Conservation (phyloP, 2,329 filamentous ascomycete species). For the Colletotrichum sp. region DNA sequence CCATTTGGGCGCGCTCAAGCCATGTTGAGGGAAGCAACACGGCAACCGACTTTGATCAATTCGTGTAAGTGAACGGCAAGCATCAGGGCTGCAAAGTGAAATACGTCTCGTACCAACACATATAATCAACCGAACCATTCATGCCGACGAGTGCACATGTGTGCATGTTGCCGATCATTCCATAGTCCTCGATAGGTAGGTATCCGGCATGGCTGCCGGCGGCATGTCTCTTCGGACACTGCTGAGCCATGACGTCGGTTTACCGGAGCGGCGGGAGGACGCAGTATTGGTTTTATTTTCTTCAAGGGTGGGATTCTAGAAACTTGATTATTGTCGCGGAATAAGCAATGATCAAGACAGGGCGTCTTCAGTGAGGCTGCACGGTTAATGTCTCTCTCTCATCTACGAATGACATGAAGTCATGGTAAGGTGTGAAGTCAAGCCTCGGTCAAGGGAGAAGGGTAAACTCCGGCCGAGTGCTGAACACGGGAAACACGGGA, state of each 20-base stretch:
- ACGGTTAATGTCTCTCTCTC: neutral
- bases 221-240: slow-evolving; percentile 32
- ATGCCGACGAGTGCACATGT: slow-evolving; percentile 79
- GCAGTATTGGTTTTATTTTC: neutral
- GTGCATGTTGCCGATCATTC: slow-evolving; percentile 81
- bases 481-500: neutral
- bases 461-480: slow-evolving; percentile 5
- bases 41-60: neutral
- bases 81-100: neutral
- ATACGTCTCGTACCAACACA: slow-evolving; percentile 67
- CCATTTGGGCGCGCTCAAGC: neutral
- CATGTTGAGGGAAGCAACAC: neutral
- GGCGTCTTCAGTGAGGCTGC: neutral
- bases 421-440: neutral
- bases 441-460: neutral
- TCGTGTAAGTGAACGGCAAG: neutral
- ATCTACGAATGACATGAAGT: neutral
- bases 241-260: slow-evolving; percentile 34
- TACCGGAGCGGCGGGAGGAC: neutral
- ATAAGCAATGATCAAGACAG: neutral
- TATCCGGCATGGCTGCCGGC: slow-evolving; percentile 49
- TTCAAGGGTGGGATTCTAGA: neutral
- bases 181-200: slow-evolving; percentile 76
- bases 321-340: neutral
- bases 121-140: slow-evolving; percentile 76